Conservation (phyloP, 805 yeast species). For the Suhomyces vadensis region DNA sequence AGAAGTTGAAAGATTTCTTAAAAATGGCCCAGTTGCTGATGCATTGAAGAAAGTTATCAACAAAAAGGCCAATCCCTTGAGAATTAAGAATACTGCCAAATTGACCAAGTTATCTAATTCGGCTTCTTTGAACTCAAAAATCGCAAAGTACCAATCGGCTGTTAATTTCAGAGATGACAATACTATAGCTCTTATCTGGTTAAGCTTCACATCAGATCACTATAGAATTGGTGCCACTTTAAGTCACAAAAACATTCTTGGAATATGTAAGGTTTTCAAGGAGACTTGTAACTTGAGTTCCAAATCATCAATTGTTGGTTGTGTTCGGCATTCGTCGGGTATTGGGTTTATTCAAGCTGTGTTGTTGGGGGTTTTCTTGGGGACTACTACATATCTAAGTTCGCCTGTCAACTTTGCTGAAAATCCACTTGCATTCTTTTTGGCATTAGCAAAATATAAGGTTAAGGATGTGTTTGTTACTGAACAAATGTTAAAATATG, state of each 20-base stretch:
- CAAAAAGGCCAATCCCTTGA: conserved; percentile 42
- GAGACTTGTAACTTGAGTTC: conserved; percentile 86
- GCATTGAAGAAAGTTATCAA: conserved; percentile 52
- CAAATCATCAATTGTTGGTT: conserved; percentile 73
- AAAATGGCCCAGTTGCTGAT: conserved; percentile 63
- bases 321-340: conserved; percentile 82
- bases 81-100: conserved; percentile 67
- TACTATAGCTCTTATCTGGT: conserved; percentile 61
- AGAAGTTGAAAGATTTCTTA: conserved; percentile 69
- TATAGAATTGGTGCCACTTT: conserved; percentile 56
- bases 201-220: conserved; percentile 72
- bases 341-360: conserved; percentile 88
- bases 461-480: conserved; percentile 87
- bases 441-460: conserved; percentile 69
- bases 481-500: conserved; percentile 76
- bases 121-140: conserved; percentile 44
- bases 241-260: conserved; percentile 64
- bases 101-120: conserved; percentile 42
- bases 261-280: conserved; percentile 83
- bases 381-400: conserved; percentile 79
- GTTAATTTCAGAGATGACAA: conserved; percentile 40
- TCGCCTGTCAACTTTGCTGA: conserved; percentile 76
- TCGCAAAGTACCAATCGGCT: conserved; percentile 44
- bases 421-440: conserved; percentile 70
- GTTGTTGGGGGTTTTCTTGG: conserved; percentile 80